phyloP scores from a whole-genome alignment of 2,329 filamentous ascomycete species.

The Pezizomycotina sp. region DNA sequence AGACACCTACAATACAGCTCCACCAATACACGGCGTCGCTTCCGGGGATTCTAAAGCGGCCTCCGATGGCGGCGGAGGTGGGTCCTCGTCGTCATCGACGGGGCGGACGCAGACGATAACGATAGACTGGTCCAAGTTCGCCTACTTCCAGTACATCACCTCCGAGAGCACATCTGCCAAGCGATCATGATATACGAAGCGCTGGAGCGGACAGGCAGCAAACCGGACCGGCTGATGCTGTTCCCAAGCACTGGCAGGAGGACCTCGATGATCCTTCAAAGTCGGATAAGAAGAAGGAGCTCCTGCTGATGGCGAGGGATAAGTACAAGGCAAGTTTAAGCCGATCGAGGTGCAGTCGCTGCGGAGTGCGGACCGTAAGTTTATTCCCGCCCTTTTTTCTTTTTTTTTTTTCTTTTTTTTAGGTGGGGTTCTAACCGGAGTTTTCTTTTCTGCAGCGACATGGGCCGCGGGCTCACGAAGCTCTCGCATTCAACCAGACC shows the following conservation, averaged over 20 bases:
- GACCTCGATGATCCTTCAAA: too few species aligned
- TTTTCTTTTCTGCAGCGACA: slow-evolving; percentile 29
- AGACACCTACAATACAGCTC: too few species aligned
- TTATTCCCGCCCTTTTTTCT: neutral
- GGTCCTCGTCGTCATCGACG: too few species aligned
- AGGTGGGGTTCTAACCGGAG: neutral
- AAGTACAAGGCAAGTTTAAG: slow-evolving; percentile 33
- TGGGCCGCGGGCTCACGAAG: slow-evolving; percentile 52
- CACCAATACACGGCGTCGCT: too few species aligned
- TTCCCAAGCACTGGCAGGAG: slow-evolving; percentile 33
- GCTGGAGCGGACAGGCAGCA: slow-evolving; percentile 32
- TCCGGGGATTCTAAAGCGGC: too few species aligned
- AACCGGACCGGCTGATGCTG: slow-evolving; percentile 34
- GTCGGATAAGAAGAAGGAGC: slow-evolving; percentile 26
- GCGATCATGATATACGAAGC: slow-evolving; percentile 37
- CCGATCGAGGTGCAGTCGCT: slow-evolving; percentile 31
- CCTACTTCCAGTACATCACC: slow-evolving; percentile 38
- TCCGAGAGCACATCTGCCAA: slow-evolving; percentile 36
- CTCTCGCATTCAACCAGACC: slow-evolving; percentile 52
- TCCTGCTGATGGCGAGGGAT: slow-evolving; percentile 33
- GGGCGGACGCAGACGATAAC: too few species aligned
- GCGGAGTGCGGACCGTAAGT: neutral
- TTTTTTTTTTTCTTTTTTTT: slow-evolving; percentile 1
- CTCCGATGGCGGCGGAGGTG: too few species aligned
- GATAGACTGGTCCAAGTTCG: slow-evolving; percentile 35